A percentile compares a stretch with the other conserved stretches of the same genome.
These are phyloP conservation scores for Polygonum aviculare DNA, from an alignment of 148 eudicot genomes.

Conservation along the genomic window DNA sequence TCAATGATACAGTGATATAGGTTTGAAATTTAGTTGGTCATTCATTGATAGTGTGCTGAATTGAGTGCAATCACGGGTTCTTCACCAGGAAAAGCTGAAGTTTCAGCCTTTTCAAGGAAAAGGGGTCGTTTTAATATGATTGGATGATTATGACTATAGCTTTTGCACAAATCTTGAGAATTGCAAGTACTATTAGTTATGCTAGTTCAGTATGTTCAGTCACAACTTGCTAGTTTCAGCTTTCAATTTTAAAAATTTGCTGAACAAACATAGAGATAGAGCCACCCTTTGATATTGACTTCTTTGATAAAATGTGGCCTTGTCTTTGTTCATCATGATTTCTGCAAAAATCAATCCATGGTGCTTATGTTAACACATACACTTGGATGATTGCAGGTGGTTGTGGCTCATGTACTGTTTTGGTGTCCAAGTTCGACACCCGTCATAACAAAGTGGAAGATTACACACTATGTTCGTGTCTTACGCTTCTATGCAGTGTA, in stretches of 20 bases:
- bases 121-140: not conserved
- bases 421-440: constrained; percentile 67
- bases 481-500: constrained; percentile 79
- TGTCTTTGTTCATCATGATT: not conserved
- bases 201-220: not conserved
- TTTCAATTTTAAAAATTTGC: not conserved
- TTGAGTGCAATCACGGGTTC: constrained; percentile 5
- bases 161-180: not conserved
- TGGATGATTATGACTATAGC: not conserved
- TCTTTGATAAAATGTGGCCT: constrained; percentile 26
- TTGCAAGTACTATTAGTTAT: not conserved
- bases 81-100: not conserved
- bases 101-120: not conserved
- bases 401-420: constrained; percentile 85
- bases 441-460: constrained; percentile 36
- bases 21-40: not conserved
- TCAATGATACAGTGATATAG: not conserved
- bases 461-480: constrained; percentile 71
- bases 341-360: not conserved
- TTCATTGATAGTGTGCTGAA: not conserved
- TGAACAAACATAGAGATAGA: not conserved
- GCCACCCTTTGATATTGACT: not conserved
- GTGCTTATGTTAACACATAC: not conserved
- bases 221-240: too few species aligned
- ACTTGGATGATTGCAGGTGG: constrained; percentile 50